A percentile compares a stretch with the other conserved stretches of the same genome.
Conservation (phyloP, 2,329 filamentous ascomycete genomes). For the Aspergillus tubingensis region DNA sequence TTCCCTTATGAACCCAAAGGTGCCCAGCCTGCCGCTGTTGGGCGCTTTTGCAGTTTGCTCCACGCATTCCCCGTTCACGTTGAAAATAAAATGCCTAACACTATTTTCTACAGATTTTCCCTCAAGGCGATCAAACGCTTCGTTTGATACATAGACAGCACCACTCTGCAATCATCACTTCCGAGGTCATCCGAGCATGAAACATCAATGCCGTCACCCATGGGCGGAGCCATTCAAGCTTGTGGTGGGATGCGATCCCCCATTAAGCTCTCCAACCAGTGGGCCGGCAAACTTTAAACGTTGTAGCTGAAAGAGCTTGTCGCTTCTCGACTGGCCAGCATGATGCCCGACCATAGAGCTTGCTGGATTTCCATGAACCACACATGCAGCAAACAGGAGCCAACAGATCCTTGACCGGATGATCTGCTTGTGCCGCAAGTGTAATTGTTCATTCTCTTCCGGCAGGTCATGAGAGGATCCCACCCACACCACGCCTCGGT, state of each 20-base stretch:
- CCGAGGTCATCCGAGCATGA: conserved; percentile 23
- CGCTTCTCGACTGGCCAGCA: background rate
- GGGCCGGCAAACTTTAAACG: conserved; percentile 6
- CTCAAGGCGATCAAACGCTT: too few species aligned
- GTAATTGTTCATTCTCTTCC: background rate
- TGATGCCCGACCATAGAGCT: background rate
- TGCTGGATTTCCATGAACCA: background rate
- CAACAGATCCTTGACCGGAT: background rate
- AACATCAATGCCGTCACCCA: conserved; percentile 22
- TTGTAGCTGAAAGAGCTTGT: background rate
- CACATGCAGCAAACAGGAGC: background rate
- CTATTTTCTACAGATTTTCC: background rate
- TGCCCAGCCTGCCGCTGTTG: background rate
- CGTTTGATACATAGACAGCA: background rate
- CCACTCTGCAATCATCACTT: conserved; percentile 2
- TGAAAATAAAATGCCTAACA: background rate
- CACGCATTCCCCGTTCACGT: background rate
- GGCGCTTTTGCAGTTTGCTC: conserved; percentile 2
- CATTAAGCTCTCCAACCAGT: conserved; percentile 2
- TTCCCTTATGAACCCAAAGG: background rate
- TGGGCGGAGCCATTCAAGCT: background rate
- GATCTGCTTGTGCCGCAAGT: background rate
- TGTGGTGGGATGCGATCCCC: background rate
- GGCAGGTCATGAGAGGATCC: background rate
- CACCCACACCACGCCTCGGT: background rate